These are phyloP conservation scores for Yamagishiella unicocca DNA, from an alignment of 139 green algal species.

Conservation along the genomic window DNA sequence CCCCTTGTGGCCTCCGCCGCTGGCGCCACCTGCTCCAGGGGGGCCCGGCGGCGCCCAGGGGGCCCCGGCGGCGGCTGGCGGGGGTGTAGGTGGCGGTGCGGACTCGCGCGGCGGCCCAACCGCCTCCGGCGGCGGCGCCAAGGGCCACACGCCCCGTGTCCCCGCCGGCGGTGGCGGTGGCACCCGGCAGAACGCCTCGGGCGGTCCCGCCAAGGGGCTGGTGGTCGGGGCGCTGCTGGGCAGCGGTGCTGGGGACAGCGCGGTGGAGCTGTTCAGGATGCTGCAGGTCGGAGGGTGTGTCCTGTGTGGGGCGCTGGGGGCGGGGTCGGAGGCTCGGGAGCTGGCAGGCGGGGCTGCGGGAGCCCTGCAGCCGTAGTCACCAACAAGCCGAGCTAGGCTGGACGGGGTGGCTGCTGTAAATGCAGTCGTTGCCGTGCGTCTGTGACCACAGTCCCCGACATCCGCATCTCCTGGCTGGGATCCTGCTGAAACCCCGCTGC, in stretches of 20 bases:
- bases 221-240: background rate
- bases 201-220: background rate
- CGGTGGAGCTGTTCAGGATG: conserved; percentile 54
- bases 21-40: background rate
- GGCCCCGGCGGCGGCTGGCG: background rate
- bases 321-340: background rate
- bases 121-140: background rate
- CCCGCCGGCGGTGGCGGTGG: background rate
- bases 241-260: conserved; percentile 16
- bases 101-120: background rate
- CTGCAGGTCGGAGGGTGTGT: conserved; percentile 31
- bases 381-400: too few relatives aligned
- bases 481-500: too few relatives aligned
- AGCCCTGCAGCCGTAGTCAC: too few relatives aligned
- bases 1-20: conserved; percentile 21
- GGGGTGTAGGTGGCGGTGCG: background rate
- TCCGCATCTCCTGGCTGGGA: too few relatives aligned
- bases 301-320: background rate
- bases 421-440: too few relatives aligned
- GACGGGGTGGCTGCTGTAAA: too few relatives aligned
- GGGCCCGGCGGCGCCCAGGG: background rate
- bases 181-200: too few relatives aligned
- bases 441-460: too few relatives aligned
- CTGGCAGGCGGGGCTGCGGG: too few relatives aligned
- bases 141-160: too few relatives aligned